A percentile compares a stretch with the other conserved stretches of the same genome.
Evolutionary conservation across 768 basidiomycete species (phyloP).

Genomic region (Botryobasidium botryosum): DNA sequence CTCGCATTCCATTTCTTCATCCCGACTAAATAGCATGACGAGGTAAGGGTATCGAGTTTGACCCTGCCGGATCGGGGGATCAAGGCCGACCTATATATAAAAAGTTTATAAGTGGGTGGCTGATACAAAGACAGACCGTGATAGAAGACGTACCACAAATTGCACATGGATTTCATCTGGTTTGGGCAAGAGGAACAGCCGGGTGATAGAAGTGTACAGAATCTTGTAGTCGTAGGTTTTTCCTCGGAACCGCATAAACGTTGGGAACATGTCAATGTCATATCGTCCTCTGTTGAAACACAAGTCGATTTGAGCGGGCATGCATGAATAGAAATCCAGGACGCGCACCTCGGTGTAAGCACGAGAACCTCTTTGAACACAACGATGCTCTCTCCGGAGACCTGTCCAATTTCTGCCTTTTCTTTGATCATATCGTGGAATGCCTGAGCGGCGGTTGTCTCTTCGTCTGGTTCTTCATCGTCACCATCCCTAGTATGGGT

Average conservation of each 20-base stretch:
- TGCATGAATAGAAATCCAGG: neutral
- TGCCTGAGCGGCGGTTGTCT: slow-evolving; percentile 81
- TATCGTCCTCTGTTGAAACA: slow-evolving; percentile 56
- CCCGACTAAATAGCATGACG: slow-evolving; percentile 94
- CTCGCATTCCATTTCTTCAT: slow-evolving; percentile 93
- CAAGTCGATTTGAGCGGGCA: neutral
- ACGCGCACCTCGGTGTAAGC: slow-evolving; percentile 48
- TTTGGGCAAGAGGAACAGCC: slow-evolving; percentile 85
- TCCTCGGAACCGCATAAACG: slow-evolving; percentile 86
- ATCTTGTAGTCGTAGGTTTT: slow-evolving; percentile 99
- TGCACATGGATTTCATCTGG: slow-evolving; percentile 84
- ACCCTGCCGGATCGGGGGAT: slow-evolving; percentile 89
- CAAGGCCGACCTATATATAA: slow-evolving; percentile 56
- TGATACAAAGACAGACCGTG: neutral
- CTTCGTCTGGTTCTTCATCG: slow-evolving; percentile 44
- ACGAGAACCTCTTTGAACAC: slow-evolving; percentile 93
- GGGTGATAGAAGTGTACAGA: slow-evolving; percentile 69
- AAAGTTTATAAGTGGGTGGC: slow-evolving; percentile 1
- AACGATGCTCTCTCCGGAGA: slow-evolving; percentile 78
- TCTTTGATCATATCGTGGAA: slow-evolving; percentile 96
- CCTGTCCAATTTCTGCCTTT: slow-evolving; percentile 84
- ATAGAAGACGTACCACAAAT: slow-evolving; percentile 54
- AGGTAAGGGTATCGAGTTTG: slow-evolving; percentile 96
- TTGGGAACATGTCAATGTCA: slow-evolving; percentile 95
- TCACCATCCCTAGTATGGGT: slow-evolving; percentile 38